These are phyloP conservation scores for Microascus cirrosus DNA, from an alignment of 2,329 filamentous ascomycete species.

Conservation along the genomic window DNA sequence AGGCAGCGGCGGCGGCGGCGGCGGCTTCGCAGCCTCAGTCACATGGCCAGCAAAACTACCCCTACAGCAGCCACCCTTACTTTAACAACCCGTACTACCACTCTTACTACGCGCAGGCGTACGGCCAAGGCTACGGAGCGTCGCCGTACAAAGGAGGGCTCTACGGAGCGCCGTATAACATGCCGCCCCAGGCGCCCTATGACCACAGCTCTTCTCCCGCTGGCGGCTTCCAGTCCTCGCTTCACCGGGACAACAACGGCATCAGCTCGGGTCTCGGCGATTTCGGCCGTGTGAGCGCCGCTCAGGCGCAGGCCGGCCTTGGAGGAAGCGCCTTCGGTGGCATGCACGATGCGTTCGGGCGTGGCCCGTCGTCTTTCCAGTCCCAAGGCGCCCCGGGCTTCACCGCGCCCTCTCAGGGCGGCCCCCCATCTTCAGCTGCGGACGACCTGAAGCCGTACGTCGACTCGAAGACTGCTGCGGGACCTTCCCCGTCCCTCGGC, in stretches of 20 bases:
- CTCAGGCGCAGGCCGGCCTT: conserved; percentile 40
- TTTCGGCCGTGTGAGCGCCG: conserved; percentile 35
- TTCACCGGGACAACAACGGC: conserved; percentile 39
- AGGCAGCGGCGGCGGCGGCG: conserved; percentile 29
- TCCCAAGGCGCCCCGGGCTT: conserved; percentile 43
- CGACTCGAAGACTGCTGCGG: conserved; percentile 40
- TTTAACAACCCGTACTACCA: conserved; percentile 53
- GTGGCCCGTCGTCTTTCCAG: conserved; percentile 41
- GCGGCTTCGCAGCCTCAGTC: conserved; percentile 27
- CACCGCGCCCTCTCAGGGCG: conserved; percentile 35
- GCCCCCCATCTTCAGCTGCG: conserved; percentile 22
- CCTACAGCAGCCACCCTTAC: conserved; percentile 46
- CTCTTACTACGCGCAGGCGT: conserved; percentile 45
- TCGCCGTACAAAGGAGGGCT: conserved; percentile 42
- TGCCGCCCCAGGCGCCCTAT: conserved; percentile 45
- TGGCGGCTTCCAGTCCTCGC: conserved; percentile 39
- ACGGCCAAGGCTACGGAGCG: conserved; percentile 36
- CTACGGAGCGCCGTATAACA: conserved; percentile 46
- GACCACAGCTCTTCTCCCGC: conserved; percentile 44
- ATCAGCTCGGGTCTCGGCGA: conserved; percentile 40
- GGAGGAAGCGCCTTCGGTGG: conserved; percentile 39
- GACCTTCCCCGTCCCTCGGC: conserved; percentile 44
- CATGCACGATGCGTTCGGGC: conserved; percentile 43
- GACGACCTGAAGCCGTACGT: conserved; percentile 51
- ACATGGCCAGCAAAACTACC: conserved; percentile 35